A percentile compares a stretch with the other conserved stretches of the same genome.
These are phyloP conservation scores for Naganishia vaughanmartiniae DNA, from an alignment of 768 basidiomycete genomes.

Conservation along the genomic window DNA sequence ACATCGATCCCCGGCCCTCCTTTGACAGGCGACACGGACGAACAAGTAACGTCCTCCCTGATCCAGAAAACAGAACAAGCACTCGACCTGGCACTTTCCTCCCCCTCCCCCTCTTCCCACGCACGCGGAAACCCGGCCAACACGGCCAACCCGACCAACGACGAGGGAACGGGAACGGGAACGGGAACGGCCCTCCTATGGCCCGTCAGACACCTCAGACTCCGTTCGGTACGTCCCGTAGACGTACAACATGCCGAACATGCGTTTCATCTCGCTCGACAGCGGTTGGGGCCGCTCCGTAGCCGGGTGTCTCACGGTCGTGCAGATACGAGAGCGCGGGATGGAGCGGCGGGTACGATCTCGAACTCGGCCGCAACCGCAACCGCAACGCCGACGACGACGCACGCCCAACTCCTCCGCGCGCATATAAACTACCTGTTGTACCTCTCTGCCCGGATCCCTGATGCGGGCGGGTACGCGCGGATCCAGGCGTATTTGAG, in stretches of 20 bases:
- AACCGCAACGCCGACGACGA: constrained; percentile 32
- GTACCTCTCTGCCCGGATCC: constrained; percentile 37
- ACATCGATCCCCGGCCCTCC: not conserved
- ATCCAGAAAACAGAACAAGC: not conserved
- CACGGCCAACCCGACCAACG: not conserved
- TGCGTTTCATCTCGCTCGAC: constrained; percentile 3
- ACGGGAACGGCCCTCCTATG: not conserved
- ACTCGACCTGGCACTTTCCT: not conserved
- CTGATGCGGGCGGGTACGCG: not conserved
- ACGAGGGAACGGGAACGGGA: too few relatives aligned
- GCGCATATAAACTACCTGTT: constrained; percentile 38
- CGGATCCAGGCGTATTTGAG: constrained; percentile 1
- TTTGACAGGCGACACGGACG: too few relatives aligned
- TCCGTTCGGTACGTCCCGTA: constrained; percentile 6
- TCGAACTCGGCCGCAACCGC: too few relatives aligned
- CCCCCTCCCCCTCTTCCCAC: not conserved
- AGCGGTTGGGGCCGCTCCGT: not conserved
- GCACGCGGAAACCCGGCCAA: too few relatives aligned
- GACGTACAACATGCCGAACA: constrained; percentile 26
- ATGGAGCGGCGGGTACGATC: too few relatives aligned
- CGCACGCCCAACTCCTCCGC: constrained; percentile 71
- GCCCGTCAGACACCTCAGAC: constrained; percentile 4
- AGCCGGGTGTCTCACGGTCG: too few relatives aligned
- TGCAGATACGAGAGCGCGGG: too few relatives aligned
- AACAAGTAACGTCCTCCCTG: not conserved